Percentiles rank a stretch among this genome's conserved stretches.
Evolutionary conservation across 228 moss, liverwort and hornwort species (phyloP).

Genomic region (Sphagnum magellanicum): DNA sequence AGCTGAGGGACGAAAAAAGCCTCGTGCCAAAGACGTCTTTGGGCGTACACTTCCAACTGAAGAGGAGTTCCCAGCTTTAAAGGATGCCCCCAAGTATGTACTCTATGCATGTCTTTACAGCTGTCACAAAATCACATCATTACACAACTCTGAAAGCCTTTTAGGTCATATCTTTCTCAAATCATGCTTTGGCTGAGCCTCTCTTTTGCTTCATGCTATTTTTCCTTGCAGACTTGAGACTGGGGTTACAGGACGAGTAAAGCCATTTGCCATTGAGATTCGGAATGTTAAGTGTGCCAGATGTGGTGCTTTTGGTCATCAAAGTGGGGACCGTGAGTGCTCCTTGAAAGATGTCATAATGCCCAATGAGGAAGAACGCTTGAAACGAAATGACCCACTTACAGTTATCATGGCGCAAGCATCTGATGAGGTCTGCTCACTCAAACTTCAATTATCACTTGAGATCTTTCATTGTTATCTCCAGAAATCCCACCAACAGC

Average conservation of each 20-base stretch:
- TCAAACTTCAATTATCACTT: not conserved
- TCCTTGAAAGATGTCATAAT: slow-evolving; percentile 82
- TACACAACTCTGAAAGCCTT: too few species aligned
- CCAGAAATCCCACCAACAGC: too few species aligned
- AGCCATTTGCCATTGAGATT: slow-evolving; percentile 95
- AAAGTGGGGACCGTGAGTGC: slow-evolving; percentile 98
- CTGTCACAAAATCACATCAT: too few species aligned
- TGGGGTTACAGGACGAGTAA: slow-evolving; percentile 78
- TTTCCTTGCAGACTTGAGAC: slow-evolving; percentile 71
- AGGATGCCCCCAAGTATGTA: slow-evolving; percentile 77
- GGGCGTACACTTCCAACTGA: slow-evolving; percentile 86
- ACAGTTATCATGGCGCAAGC: slow-evolving; percentile 87
- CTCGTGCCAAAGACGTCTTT: slow-evolving; percentile 87
- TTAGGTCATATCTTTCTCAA: too few species aligned
- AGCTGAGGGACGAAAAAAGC: slow-evolving; percentile 38
- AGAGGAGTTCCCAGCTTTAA: slow-evolving; percentile 86
- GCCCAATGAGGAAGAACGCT: slow-evolving; percentile 81
- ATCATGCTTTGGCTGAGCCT: not conserved
- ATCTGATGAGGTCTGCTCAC: slow-evolving; percentile 50
- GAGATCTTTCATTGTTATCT: too few species aligned
- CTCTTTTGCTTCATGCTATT: not conserved
- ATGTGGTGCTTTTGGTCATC: slow-evolving; percentile 96
- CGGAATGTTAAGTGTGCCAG: slow-evolving; percentile 95
- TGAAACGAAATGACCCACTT: slow-evolving; percentile 86
- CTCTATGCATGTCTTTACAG: not conserved